Evolutionary conservation across 164 flowering plant species (phyloP).

Genomic region (Macadamia tetraphylla): DNA sequence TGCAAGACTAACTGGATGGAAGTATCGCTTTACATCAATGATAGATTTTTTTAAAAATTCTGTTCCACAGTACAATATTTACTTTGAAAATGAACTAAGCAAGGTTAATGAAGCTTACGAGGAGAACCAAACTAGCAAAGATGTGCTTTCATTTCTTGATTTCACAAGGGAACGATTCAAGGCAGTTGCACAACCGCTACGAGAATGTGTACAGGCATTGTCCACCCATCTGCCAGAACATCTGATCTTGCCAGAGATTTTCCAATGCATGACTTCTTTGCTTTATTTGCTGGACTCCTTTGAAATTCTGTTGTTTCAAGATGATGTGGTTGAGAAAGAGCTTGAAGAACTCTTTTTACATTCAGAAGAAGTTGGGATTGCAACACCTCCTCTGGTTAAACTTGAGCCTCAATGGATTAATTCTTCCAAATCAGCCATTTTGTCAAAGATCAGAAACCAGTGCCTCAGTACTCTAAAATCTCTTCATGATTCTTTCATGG

Average conservation of each 20-base stretch:
- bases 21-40: constrained; percentile 27
- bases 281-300: constrained; percentile 28
- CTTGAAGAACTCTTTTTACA: constrained; percentile 31
- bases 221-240: constrained; percentile 39
- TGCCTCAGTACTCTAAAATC: constrained; percentile 23
- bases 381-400: neutral
- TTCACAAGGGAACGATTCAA: constrained; percentile 31
- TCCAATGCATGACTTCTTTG: constrained; percentile 21
- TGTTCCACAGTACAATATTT: constrained; percentile 28
- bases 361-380: constrained; percentile 2
- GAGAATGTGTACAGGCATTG: constrained; percentile 29
- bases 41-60: constrained; percentile 44
- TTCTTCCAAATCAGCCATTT: neutral
- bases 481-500: constrained; percentile 24
- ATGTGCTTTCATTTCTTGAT: constrained; percentile 30
- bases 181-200: constrained; percentile 17
- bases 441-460: constrained; percentile 18
- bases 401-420: neutral
- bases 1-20: constrained; percentile 43
- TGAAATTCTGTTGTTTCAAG: constrained; percentile 19
- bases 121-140: neutral
- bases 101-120: neutral
- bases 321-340: constrained; percentile 25
- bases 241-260: constrained; percentile 17
- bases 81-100: constrained; percentile 27